Base-by-base conservation (phyloP, 805 yeast genomes). In the Metschnikowia proteae region DNA sequence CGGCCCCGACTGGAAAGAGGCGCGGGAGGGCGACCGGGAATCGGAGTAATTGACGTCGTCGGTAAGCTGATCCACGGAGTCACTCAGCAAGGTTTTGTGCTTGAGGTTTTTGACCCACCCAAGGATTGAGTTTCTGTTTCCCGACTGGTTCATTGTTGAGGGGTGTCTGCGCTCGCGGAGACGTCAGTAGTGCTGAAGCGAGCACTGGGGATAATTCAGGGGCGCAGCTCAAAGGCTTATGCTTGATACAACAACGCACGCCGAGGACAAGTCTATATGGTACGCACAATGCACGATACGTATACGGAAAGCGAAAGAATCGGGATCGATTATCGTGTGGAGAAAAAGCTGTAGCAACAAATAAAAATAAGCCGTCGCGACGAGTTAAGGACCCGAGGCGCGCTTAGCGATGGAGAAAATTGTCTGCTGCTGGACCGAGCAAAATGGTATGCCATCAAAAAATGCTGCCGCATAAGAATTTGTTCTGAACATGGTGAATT, bases 31-130 rank as follows among this genome's bases (percentile, higher is more conserved):
- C 25, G 55, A 50, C 33, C 61, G 60, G 47, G 58, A 57, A 48
- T 53, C 63, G 22, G 59, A 40, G 23, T 52, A 51, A 39, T 53
- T 46, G 36, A 49, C 35, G 38, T 59, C 57, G 35, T 56, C 61
- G 43, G 59, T 48, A 11, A 66, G 55, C 48, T 71, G 75, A 52
- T 72, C 65, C 46, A 71, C 61, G 46, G 71, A 65, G 29, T 73
- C 78, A 51, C 61, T 68, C 46, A 72, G 68, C 32, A 68, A 52
- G 41, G 64, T 66, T 43, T 68, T 65, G 40, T 68, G 61, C 56
- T 73, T 73, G 53, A 73, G 62, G 55, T 65, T 70, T 57, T 71
- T 73, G 45, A 73, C 76, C 78, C 78, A 73, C 10, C 76, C 78
- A 52, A 73, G 65, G 29, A 73, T 64, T 26, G 73, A 65, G 52